Conservation (phyloP, 140 eudicot species). For the Eryngium alpinum region DNA sequence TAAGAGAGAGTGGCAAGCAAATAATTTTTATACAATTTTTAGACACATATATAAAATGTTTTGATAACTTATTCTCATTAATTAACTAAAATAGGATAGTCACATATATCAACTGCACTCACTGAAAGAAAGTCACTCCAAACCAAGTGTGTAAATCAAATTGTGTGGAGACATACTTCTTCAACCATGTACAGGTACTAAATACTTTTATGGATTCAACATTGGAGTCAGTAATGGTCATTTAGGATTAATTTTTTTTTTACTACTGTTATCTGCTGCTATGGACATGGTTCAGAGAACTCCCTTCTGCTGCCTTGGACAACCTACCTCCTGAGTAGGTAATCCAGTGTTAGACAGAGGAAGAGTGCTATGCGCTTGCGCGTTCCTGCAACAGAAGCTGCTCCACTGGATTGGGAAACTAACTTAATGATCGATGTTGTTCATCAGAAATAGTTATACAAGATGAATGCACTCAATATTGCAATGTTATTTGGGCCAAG, state of each 20-base stretch:
- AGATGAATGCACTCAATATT: slow-evolving; percentile 77
- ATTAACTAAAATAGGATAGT: too few species aligned
- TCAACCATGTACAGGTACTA: neutral
- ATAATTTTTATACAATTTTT: too few species aligned
- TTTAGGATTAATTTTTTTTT: neutral
- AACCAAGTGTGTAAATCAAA: too few species aligned
- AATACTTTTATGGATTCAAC: neutral
- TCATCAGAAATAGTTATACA: slow-evolving; percentile 44
- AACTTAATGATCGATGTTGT: too few species aligned
- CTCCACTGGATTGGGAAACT: slow-evolving; percentile 59
- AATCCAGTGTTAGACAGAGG: slow-evolving; percentile 76
- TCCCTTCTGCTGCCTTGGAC: slow-evolving; percentile 45
- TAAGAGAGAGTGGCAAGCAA: too few species aligned
- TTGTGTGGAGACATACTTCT: too few species aligned
- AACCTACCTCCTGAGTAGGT: slow-evolving; percentile 66
- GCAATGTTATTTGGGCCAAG: too few species aligned
- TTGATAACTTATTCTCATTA: too few species aligned
- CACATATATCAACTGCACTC: too few species aligned
- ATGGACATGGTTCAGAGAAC: slow-evolving; percentile 58
- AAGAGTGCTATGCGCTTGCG: slow-evolving; percentile 53
- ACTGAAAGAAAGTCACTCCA: too few species aligned
- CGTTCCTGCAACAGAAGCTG: slow-evolving; percentile 73
- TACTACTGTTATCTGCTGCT: slow-evolving; percentile 1
- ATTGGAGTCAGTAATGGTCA: neutral
- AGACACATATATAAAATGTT: too few species aligned